A percentile compares a stretch with the other conserved stretches of the same genome.
Conservation (phyloP, 2,329 filamentous ascomycete genomes). For the Dactylellina cionopaga region DNA sequence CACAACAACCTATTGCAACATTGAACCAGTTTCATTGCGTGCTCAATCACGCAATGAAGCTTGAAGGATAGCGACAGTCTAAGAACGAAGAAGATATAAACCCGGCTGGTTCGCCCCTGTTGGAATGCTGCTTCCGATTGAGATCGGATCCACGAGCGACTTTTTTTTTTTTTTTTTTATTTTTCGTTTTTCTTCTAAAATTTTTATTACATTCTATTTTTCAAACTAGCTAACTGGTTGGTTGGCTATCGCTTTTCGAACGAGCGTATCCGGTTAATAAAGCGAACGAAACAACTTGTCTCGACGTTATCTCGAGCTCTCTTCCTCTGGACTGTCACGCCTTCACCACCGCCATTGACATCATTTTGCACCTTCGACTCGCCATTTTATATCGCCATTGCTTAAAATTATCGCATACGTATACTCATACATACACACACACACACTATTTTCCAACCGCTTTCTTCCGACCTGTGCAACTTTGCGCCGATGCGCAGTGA, state of each 20-base stretch:
- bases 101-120: not conserved
- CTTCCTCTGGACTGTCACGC: not conserved
- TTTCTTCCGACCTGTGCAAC: too few species aligned
- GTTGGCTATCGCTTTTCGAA: too few species aligned
- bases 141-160: constrained; percentile 1
- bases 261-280: constrained; percentile 27
- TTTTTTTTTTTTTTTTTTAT: not conserved
- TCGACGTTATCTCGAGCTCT: not conserved
- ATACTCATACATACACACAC: too few species aligned
- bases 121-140: constrained; percentile 1
- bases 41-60: constrained; percentile 42
- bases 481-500: too few species aligned
- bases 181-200: not conserved
- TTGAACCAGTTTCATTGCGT: constrained; percentile 41
- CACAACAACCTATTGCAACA: too few species aligned
- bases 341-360: constrained; percentile 7
- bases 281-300: not conserved
- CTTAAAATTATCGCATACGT: too few species aligned
- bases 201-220: too few species aligned
- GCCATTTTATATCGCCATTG: too few species aligned
- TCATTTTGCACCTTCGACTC: constrained; percentile 1
- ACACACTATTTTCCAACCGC: too few species aligned
- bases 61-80: too few species aligned
- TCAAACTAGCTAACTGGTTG: too few species aligned
- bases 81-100: constrained; percentile 2